phyloP scores from a whole-genome alignment of 345 rosid genomes.

The Boechera retrofracta region DNA sequence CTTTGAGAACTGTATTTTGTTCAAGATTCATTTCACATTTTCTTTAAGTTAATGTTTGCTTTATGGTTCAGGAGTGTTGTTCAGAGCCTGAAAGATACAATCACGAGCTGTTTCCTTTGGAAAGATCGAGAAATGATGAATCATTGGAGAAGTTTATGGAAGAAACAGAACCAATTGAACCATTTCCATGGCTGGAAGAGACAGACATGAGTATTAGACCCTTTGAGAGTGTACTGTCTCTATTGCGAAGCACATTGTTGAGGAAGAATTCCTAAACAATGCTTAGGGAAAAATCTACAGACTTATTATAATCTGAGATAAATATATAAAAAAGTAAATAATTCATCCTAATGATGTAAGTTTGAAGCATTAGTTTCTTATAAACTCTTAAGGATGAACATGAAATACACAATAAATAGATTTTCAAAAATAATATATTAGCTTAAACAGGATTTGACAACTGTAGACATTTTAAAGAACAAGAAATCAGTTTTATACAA shows the following conservation, averaged over 20 bases:
- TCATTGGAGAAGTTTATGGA: conserved; percentile 57
- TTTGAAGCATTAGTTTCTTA: conserved; percentile 11
- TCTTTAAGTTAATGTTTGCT: neutral
- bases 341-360: neutral
- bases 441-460: neutral
- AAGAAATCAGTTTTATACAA: neutral
- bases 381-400: too few relatives aligned
- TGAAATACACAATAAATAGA: too few relatives aligned
- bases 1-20: neutral
- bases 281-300: neutral
- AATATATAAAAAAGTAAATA: conserved; percentile 11
- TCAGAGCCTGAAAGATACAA: conserved; percentile 58
- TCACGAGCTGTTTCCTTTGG: conserved; percentile 57
- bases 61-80: conserved; percentile 47
- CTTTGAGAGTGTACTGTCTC: conserved; percentile 41
- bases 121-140: conserved; percentile 55
- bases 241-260: conserved; percentile 21
- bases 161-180: conserved; percentile 55
- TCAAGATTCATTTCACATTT: conserved; percentile 7
- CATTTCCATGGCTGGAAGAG: conserved; percentile 69
- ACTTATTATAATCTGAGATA: neutral
- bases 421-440: too few relatives aligned
- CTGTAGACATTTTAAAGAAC: neutral
- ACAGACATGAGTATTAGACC: conserved; percentile 62
- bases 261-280: conserved; percentile 34